These are phyloP conservation scores for Acanthamoeba triangularis DNA, from an alignment of 208 protist genomes.

Conservation along the genomic window DNA sequence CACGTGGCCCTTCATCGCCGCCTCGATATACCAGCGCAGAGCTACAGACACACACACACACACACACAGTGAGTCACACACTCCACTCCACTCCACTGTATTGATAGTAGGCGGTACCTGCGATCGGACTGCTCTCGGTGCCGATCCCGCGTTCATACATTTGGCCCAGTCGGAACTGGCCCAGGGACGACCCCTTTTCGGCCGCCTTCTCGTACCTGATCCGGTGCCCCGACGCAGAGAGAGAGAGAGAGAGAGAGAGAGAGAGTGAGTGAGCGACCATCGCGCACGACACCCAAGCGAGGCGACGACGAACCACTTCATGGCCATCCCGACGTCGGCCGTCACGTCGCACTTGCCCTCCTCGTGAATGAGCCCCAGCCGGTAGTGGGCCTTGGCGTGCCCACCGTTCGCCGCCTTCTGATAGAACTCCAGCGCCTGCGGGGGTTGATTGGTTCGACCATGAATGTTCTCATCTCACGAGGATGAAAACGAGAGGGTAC, in stretches of 20 bases:
- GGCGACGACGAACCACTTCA: constrained; percentile 13
- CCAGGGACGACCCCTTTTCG: constrained; percentile 26
- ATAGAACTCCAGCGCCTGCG: constrained; percentile 21
- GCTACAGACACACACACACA: background rate
- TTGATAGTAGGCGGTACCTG: background rate
- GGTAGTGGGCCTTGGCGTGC: constrained; percentile 48
- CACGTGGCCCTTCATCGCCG: constrained; percentile 63
- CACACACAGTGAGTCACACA: background rate
- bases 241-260: too few species aligned
- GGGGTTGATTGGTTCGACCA: too few species aligned
- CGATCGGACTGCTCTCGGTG: background rate
- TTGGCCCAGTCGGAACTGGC: constrained; percentile 23
- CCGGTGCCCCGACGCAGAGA: too few species aligned
- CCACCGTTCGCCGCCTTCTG: constrained; percentile 33
- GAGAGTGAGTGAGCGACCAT: too few species aligned
- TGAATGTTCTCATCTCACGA: too few species aligned
- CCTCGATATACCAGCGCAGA: constrained; percentile 67
- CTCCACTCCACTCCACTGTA: background rate
- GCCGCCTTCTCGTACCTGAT: constrained; percentile 67
- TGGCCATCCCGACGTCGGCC: background rate
- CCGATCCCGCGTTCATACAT: constrained; percentile 40
- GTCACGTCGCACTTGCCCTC: constrained; percentile 63
- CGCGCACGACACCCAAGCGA: too few species aligned
- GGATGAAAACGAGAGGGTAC: too few species aligned
- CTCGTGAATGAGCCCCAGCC: constrained; percentile 28